Conservation (phyloP, 2,329 filamentous ascomycete species). For the Epichloe typhina region DNA sequence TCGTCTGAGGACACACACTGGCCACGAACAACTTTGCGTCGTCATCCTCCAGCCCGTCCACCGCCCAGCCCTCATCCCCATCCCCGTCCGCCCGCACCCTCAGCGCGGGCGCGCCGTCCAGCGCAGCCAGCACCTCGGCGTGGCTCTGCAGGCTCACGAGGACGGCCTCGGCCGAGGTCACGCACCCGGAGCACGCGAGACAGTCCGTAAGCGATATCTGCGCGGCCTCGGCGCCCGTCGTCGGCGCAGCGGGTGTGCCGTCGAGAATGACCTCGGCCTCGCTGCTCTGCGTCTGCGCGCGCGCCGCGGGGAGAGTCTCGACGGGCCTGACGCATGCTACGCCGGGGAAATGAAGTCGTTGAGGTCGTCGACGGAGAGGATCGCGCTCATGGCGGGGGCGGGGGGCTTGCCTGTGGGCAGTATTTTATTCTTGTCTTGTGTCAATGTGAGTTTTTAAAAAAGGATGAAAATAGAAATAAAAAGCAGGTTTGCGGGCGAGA, state of each 20-base stretch:
- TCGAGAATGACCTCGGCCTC: constrained; percentile 79
- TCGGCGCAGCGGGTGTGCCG: constrained; percentile 48
- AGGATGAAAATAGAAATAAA: not conserved
- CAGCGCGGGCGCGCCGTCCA: constrained; percentile 53
- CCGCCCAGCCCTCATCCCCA: constrained; percentile 7
- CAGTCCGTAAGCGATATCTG: constrained; percentile 96
- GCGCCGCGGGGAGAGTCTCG: constrained; percentile 66
- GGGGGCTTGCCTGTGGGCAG: not conserved
- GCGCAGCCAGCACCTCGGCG: constrained; percentile 70
- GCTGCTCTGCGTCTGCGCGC: constrained; percentile 11
- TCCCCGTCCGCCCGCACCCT: constrained; percentile 15
- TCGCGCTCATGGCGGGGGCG: constrained; percentile 67
- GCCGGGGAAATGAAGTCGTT: constrained; percentile 97
- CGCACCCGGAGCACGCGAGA: constrained; percentile 91
- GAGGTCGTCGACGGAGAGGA: constrained; percentile 88
- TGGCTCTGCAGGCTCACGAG: constrained; percentile 91
- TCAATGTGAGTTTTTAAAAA: not conserved
- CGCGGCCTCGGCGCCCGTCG: constrained; percentile 54
- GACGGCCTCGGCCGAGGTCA: constrained; percentile 95
- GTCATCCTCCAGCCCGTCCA: constrained; percentile 41
- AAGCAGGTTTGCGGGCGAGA: not conserved
- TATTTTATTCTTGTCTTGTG: no score
- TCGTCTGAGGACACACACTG: constrained; percentile 81
- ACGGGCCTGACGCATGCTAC: constrained; percentile 97
- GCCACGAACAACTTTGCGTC: constrained; percentile 75